Base-by-base conservation (phyloP, 306 rosid genomes). In the Cicer bijugum region DNA sequence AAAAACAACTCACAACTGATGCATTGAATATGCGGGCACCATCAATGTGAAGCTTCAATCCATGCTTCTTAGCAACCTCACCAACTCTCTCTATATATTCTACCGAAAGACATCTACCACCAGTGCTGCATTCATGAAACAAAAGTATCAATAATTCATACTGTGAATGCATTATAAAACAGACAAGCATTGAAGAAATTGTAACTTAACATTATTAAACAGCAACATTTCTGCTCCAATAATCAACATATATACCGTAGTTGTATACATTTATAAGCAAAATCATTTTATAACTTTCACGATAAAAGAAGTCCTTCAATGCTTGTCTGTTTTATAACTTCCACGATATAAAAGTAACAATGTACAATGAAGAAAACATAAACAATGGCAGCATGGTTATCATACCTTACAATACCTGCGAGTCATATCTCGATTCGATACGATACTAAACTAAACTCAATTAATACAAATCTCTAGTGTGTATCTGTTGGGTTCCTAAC, bases 21-120 rank as follows among this genome's bases (percentile, higher is more conserved):
- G 98, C 96, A 72, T 93, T 93, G 84, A 91, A 93, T 82, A 93
- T 91, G 12, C 97, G 93, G 7, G 98, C 98, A 48, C 97, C 98
- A 72, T 91, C 97, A 48, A 93, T 88, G 69, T 91, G 98, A 88
- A 93, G 96, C 86, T 89, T 91, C 81, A 89, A 61, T 71, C 93
- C 97, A 45, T 93, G 89, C 74, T 84, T 83, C 89, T 84, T 89
- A 56, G 98, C 96, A 67, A 93, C 64, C 67, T 89, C 91, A 69
- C 97, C 97, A 68, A 93, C 97, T 76, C 71, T 84, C 57, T 93
- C 93, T 35, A 84, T 91, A 67, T 93, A 93, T 63, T 89, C 97
- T 48, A 55, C 92, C 38, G 97, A 85, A 38, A 93, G 88, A 68
- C 97, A 89, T 86, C 88, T 84, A 60, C 98, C 97, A 4, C 97